These are phyloP conservation scores for Quercus alba DNA, from an alignment of 306 rosid genomes.

Conservation along the genomic window DNA sequence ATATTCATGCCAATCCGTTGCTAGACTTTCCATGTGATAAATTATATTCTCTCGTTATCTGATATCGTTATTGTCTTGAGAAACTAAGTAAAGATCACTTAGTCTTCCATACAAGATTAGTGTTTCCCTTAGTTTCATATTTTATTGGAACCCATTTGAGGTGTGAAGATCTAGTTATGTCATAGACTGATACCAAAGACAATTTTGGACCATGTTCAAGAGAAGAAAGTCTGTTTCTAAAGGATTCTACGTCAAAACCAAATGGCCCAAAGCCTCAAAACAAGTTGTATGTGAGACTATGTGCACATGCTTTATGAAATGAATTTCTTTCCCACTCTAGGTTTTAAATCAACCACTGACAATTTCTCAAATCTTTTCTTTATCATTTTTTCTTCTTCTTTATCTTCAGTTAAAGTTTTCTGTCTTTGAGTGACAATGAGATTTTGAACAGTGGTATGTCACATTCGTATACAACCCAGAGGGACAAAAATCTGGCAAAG, in stretches of 20 bases:
- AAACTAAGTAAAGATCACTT: not conserved
- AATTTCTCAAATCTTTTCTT: not conserved
- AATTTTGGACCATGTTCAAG: not conserved
- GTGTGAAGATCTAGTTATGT: not conserved
- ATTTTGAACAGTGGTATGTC: constrained; percentile 74
- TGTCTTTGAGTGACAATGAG: constrained; percentile 7
- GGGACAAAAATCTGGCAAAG: constrained; percentile 72
- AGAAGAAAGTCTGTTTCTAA: too few relatives aligned
- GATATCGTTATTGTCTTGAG: not conserved
- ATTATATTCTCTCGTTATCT: not conserved
- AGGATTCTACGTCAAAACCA: not conserved
- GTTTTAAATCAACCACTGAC: not conserved
- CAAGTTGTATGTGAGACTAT: not conserved
- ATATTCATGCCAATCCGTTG: not conserved
- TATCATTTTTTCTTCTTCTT: not conserved
- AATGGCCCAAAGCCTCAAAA: not conserved
- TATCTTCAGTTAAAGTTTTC: not conserved
- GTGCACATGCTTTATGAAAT: not conserved
- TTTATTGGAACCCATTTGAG: not conserved
- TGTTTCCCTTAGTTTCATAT: not conserved
- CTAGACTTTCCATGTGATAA: not conserved
- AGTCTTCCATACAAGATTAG: not conserved
- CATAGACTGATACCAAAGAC: not conserved
- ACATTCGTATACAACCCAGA: constrained; percentile 70
- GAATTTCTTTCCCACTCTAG: not conserved